Conservation (phyloP, 116 monocot species). For the Papilionanthe hybrid region DNA sequence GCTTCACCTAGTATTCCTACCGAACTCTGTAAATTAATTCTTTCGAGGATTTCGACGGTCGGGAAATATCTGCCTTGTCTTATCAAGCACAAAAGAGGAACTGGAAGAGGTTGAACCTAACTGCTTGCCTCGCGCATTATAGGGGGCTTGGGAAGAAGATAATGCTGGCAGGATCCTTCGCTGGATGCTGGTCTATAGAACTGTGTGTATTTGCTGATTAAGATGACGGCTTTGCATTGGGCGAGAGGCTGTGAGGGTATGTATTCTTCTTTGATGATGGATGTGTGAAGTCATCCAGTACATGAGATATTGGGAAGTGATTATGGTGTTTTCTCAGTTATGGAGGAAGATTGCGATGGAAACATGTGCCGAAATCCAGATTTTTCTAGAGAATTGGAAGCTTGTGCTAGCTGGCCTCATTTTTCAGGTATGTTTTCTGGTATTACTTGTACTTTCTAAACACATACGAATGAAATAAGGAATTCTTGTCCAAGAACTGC, state of each 20-base stretch:
- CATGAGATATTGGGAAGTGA: background rate
- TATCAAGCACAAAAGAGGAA: background rate
- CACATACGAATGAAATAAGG: background rate
- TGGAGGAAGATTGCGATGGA: slow-evolving; percentile 25
- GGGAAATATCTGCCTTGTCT: background rate
- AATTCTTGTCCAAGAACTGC: background rate
- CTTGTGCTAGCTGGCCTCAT: slow-evolving; percentile 34
- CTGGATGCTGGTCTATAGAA: slow-evolving; percentile 11
- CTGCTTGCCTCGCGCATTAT: background rate
- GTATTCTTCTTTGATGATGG: background rate
- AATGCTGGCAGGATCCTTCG: background rate
- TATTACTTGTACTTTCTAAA: background rate
- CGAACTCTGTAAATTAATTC: background rate
- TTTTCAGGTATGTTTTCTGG: slow-evolving; percentile 22
- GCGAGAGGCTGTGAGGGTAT: slow-evolving; percentile 28
- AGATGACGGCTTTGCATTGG: slow-evolving; percentile 29
- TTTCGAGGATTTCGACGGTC: background rate
- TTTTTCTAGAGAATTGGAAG: slow-evolving; percentile 40
- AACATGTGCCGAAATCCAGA: slow-evolving; percentile 23
- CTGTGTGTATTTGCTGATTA: background rate
- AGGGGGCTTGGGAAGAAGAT: background rate
- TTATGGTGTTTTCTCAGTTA: slow-evolving; percentile 15
- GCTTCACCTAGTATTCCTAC: background rate
- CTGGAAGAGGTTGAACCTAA: background rate
- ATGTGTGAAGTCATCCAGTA: background rate